Percentiles rank a stretch among this genome's conserved stretches.
Evolutionary conservation across 139 green algal genomes (phyloP).

Genomic region (Chlorella sp.): DNA sequence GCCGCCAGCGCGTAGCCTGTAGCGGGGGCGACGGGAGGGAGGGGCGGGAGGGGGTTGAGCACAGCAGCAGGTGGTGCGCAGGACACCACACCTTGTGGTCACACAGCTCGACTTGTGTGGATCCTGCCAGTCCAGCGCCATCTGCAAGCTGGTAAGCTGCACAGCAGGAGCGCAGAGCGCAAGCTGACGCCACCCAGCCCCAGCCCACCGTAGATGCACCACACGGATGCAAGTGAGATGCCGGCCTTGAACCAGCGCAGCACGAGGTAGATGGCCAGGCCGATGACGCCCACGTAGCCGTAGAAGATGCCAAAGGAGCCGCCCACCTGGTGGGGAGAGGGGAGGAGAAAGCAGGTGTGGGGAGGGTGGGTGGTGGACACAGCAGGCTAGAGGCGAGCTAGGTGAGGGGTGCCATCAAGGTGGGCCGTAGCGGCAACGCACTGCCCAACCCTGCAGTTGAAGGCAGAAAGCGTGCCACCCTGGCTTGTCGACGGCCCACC

Average conservation of each 20-base stretch:
- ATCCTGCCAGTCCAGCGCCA: too few relatives aligned
- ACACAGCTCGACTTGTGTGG: too few relatives aligned
- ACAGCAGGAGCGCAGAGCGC: not conserved
- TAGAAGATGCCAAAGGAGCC: constrained; percentile 84
- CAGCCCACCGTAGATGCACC: constrained; percentile 82
- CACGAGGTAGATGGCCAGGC: constrained; percentile 61
- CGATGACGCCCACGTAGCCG: constrained; percentile 80
- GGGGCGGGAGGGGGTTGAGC: not conserved
- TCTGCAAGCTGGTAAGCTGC: too few relatives aligned
- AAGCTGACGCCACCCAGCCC: not conserved
- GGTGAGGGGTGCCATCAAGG: too few relatives aligned
- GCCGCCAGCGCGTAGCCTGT: constrained; percentile 81
- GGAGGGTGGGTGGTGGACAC: too few relatives aligned
- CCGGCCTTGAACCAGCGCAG: constrained; percentile 71
- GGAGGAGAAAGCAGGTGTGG: too few relatives aligned
- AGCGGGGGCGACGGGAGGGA: not conserved
- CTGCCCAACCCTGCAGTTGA: too few relatives aligned
- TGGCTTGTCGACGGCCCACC: not conserved
- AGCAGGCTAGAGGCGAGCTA: too few relatives aligned
- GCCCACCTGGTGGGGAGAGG: not conserved
- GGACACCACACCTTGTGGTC: not conserved
- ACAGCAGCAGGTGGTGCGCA: not conserved
- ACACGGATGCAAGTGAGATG: constrained; percentile 75
- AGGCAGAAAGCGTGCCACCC: too few relatives aligned
- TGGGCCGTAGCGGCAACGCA: too few relatives aligned